Evolutionary conservation across 2,329 filamentous ascomycete genomes (phyloP).

Genomic region (Penicillium verrucosum): DNA sequence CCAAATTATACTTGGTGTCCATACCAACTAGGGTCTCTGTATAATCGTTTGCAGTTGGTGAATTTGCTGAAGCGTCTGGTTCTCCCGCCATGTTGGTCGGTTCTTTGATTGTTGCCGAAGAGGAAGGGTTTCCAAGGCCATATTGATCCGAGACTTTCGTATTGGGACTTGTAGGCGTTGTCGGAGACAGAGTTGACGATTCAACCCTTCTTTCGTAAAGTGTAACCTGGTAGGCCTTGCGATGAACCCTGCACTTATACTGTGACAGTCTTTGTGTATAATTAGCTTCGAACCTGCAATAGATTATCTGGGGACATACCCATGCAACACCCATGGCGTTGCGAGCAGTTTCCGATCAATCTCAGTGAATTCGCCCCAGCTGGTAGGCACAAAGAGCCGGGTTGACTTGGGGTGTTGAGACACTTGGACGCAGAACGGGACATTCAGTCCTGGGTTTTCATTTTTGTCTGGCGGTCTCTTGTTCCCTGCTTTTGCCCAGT

Average conservation of each 20-base stretch:
- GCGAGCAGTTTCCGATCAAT: background rate
- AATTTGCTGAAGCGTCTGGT: background rate
- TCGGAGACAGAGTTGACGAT: too few relatives aligned
- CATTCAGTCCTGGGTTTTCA: background rate
- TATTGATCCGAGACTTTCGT: background rate
- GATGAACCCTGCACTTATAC: background rate
- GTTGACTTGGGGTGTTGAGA: background rate
- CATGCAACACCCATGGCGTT: background rate
- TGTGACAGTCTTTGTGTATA: background rate
- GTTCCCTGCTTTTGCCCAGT: background rate
- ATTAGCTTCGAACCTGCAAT: background rate
- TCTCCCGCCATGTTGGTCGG: too few relatives aligned
- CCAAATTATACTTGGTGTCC: background rate
- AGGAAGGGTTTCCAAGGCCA: background rate
- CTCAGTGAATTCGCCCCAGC: background rate
- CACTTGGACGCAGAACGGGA: background rate
- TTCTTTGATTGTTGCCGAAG: background rate
- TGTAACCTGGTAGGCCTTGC: background rate
- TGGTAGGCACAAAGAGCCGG: background rate
- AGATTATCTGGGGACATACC: background rate
- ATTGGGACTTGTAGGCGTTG: too few relatives aligned
- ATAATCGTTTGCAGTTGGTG: too few relatives aligned
- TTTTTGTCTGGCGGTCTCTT: background rate
- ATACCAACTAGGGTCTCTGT: background rate
- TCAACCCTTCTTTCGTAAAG: background rate